Evolutionary conservation across 306 rosid genomes (phyloP), one percentile per base, ranked within the genome.

Genomic region (Betula pendula): DNA sequence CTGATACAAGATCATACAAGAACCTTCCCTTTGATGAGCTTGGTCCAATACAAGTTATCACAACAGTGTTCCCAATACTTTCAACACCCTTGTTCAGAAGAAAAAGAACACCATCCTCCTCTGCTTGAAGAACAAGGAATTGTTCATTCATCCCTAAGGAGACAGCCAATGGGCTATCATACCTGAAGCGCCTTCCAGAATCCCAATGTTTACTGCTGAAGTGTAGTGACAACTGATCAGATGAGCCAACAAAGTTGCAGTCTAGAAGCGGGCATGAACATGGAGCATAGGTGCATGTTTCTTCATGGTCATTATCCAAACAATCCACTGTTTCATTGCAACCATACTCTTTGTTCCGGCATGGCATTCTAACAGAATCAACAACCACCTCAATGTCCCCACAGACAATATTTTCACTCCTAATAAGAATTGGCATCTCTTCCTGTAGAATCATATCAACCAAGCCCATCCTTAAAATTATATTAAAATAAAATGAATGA

Each of bases 101-200:
- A 58, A 81, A 85, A 35, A 84, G 80, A 56, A 70, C 58, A 22
- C 83, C 83, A 22, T 81, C 88, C 44, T 78, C 81, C 56, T 77
- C 83, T 10, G 85, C 88, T 68, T 81, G 83, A 47, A 85, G 88
- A 66, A 81, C 79, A 45, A 85, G 77, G 75, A 70, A 71, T 12
- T 74, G 73, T 47, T 77, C 82, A 7, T 69, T 55, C 68, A 52
- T 62, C 38, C 59, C 70, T 65, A 84, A 17, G 15, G 73, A 81
- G 7, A 84, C 75, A 29, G 76, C 35, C 74, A 78, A 75, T 7
- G 75, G 78, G 45, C 59, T 52, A 49, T 67, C 59, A 50, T 81
- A 84, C 51, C 84, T 75, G 77, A 84, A 84, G 68, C 81, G 81
- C 58, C 80, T 70, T 74, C 83, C 85, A n/a, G 81, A 70, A 73